Evolutionary conservation across 345 rosid species (phyloP), one percentile per base, ranked within the genome.

Genomic region (Salix brachista): DNA sequence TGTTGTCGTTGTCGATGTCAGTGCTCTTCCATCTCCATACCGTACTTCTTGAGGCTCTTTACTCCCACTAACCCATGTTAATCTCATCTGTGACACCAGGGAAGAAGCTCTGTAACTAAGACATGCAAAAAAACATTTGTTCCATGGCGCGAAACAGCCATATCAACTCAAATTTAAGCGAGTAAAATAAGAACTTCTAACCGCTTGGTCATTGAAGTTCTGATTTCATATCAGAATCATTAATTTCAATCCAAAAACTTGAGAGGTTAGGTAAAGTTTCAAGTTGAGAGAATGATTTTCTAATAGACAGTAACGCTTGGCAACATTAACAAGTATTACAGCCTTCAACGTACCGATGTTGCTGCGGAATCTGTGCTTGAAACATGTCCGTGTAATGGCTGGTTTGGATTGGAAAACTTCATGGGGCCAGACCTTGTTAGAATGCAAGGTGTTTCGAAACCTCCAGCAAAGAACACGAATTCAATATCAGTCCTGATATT

Each of bases 1-100:
- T 36, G 93, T 89, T 17, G 83, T 52, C 70, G 87, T 90, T 67
- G 72, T 18, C 37, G 96, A 89, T 52, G 61, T 72, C 73, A 62
- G 46, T 61, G 84, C 71, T 52, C 75, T 83, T 6, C 92, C 92
- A 75, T 85, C 65, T 58, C 81, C 88, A 75, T 87, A 91, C 25
- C 79, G 64, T 23, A 91, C 86, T 79, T 84, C 79, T 75, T 91
- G 91, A 64, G 90, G 85, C 16, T 68, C 58, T 14, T 81, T 66
- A 75, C 85, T 88, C 28, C 96, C 93, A 73, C 91, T 91, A 11
- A 88, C 86, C 96, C 96, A 91, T 39, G 90, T 87, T 36, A 89
- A n/a, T 77, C 86, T 89, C 89, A 91, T 86, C 96, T 91, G 84
- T 82, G 72, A 23, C 77, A 19, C 10, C 5, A 60, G 58, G 50